These are phyloP conservation scores for Geranomyces variabilis DNA, from an alignment of 192 early-diverging fungal species.

Conservation along the genomic window DNA sequence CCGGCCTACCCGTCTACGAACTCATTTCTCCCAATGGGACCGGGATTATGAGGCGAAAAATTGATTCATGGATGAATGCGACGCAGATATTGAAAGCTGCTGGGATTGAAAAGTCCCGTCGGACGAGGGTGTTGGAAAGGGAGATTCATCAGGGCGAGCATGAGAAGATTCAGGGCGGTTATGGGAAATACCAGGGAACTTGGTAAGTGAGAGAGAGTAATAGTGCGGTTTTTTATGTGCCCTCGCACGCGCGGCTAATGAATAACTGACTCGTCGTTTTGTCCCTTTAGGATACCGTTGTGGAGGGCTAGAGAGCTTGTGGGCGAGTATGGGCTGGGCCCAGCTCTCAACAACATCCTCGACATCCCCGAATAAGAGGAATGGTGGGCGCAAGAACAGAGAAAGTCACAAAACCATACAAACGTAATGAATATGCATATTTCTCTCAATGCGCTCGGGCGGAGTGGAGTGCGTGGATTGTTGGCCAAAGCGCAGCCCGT, in stretches of 20 bases:
- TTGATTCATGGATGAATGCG: conserved; percentile 54
- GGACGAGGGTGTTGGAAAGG: conserved; percentile 55
- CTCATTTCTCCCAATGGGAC: conserved; percentile 70
- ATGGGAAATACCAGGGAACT: conserved; percentile 57
- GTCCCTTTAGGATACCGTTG: conserved; percentile 48
- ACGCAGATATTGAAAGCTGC: conserved; percentile 58
- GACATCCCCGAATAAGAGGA: conserved; percentile 25
- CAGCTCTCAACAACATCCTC: conserved; percentile 31
- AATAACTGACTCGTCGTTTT: background rate
- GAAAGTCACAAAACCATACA: no score
- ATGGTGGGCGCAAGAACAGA: no score
- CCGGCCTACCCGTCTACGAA: conserved; percentile 85
- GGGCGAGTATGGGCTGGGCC: conserved; percentile 42
- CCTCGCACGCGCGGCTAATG: no score
- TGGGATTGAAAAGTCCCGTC: conserved; percentile 54
- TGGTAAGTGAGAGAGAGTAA: conserved; percentile 40
- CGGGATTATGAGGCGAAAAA: conserved; percentile 54
- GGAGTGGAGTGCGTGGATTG: no score
- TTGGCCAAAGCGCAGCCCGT: no score
- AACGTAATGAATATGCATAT: no score
- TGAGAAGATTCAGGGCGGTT: conserved; percentile 59
- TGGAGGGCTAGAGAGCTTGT: conserved; percentile 44
- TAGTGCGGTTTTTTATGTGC: no score
- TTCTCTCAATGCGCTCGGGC: no score
- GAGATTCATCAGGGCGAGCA: conserved; percentile 33